phyloP scores from a whole-genome alignment of 495 filamentous ascomycete species.

The Pyrenula massariospora region DNA sequence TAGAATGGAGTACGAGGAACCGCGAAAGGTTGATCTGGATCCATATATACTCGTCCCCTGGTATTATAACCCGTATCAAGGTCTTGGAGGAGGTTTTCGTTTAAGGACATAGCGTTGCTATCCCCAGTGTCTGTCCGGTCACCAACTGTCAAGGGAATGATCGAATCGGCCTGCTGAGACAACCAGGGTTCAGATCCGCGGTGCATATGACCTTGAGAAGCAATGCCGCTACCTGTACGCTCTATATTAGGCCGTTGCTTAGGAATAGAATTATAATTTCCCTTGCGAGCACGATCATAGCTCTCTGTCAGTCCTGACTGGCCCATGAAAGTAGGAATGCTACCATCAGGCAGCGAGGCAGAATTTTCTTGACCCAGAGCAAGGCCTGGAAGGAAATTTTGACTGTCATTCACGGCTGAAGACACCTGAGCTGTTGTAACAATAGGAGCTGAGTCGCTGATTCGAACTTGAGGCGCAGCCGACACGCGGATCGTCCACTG shows the following conservation, averaged over 20 bases:
- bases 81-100: constrained; percentile 4
- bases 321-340: not conserved
- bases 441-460: constrained; percentile 2
- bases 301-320: not conserved
- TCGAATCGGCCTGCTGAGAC: not conserved
- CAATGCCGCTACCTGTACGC: not conserved
- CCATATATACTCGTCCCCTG: constrained; percentile 3
- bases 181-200: not conserved
- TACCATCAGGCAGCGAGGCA: not conserved
- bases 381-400: not conserved
- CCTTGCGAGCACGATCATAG: not conserved
- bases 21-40: not conserved
- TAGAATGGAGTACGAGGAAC: constrained; percentile 9
- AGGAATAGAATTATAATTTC: not conserved
- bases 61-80: constrained; percentile 6
- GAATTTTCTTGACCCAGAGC: not conserved
- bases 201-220: not conserved
- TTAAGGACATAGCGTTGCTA: not conserved
- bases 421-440: not conserved
- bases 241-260: not conserved
- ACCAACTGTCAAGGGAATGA: not conserved
- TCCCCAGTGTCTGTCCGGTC: not conserved
- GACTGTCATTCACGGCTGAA: not conserved
- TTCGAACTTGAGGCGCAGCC: constrained; percentile 2
- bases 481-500: constrained; percentile 12